Percentiles rank a stretch among this genome's conserved stretches.
Conservation (phyloP, 257 asterid genomes). For the Solanum corneliomulleri region DNA sequence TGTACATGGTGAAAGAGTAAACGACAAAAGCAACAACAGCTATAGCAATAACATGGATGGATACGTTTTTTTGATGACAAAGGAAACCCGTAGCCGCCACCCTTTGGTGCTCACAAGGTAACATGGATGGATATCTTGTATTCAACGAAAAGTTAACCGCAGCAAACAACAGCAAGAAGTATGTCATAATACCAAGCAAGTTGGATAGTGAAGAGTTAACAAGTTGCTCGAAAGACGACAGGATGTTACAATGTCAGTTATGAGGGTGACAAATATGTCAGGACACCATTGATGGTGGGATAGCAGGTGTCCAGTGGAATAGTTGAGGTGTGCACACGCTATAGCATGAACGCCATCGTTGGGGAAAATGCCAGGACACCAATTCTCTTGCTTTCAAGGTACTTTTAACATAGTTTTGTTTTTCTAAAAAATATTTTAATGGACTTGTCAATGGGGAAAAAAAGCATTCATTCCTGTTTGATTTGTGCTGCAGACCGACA, state of each 20-base stretch:
- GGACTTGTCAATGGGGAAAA: neutral
- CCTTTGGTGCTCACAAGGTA: neutral
- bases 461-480: neutral
- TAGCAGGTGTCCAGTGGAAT: neutral
- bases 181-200: neutral
- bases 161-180: neutral
- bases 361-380: neutral
- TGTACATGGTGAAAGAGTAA: neutral
- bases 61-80: no score
- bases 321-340: neutral
- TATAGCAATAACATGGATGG: neutral
- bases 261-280: neutral
- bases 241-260: neutral
- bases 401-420: neutral
- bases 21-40: neutral
- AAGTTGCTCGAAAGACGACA: neutral
- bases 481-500: neutral
- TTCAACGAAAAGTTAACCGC: neutral
- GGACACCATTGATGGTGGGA: neutral
- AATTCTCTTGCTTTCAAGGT: slow-evolving; percentile 4
- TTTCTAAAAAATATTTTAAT: neutral
- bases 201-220: neutral
- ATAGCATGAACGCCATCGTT: no score
- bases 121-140: neutral
- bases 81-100: neutral